Percentiles rank a stretch among this genome's conserved stretches.
Conservation (phyloP, 768 basidiomycete species). For the Russula griseocarnosa region DNA sequence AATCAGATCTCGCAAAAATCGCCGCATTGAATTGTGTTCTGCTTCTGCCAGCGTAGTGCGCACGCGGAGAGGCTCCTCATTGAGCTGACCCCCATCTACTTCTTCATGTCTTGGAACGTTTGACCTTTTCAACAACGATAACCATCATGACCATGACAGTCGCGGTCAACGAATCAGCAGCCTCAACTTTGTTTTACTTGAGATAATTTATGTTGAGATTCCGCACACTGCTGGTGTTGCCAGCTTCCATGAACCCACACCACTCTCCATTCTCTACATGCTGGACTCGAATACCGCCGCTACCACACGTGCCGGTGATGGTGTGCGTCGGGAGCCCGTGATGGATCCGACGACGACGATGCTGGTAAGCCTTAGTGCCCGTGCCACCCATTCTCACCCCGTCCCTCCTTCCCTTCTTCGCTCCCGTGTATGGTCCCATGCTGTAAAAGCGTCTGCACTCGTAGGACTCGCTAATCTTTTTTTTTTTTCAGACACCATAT, state of each 20-base stretch:
- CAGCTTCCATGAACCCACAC: conserved; percentile 42
- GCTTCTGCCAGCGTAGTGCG: no score
- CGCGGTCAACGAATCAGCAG: no score
- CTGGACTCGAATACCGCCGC: conserved; percentile 38
- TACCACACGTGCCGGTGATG: not conserved
- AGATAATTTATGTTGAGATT: no score
- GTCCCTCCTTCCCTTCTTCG: conserved; percentile 22
- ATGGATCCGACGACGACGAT: conserved; percentile 35
- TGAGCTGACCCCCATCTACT: no score
- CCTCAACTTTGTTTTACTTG: no score
- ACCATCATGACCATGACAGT: no score
- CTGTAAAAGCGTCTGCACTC: conserved; percentile 42
- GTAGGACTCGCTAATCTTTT: conserved; percentile 42
- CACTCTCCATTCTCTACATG: conserved; percentile 74
- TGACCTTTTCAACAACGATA: no score
- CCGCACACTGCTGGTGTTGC: conserved; percentile 35
- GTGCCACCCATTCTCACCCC: conserved; percentile 22
- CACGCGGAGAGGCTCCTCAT: no score
- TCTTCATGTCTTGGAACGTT: no score
- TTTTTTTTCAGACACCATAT: conserved; percentile 35
- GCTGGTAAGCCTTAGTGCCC: conserved; percentile 37
- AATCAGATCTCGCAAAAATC: no score
- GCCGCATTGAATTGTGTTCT: no score
- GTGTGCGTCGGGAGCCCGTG: conserved; percentile 34
- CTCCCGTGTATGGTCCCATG: conserved; percentile 50